These are phyloP conservation scores for fission yeast (Schizosaccharomyces pombe) DNA, from an alignment of 805 yeast genomes.

Conservation along the genomic window ASM294v3 CU329670.1:469501-470000, in stretches of 20 bases:
- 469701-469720: slow-evolving; percentile 36
- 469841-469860: neutral
- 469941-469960: too few species aligned
- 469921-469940: too few species aligned
- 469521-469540: slow-evolving; percentile 25
- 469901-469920: too few species aligned
- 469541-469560: slow-evolving; percentile 68
- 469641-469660: slow-evolving; percentile 67
- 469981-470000: too few species aligned
- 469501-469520: slow-evolving; percentile 46
- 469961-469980: too few species aligned
- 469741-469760: slow-evolving; percentile 89
- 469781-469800: slow-evolving; percentile 54
- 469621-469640: slow-evolving; percentile 61
- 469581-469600: slow-evolving; percentile 93
- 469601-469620: slow-evolving; percentile 59
- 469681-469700: slow-evolving; percentile 74
- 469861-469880: too few species aligned
- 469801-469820: slow-evolving; percentile 59
- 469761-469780: slow-evolving; percentile 75
- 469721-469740: slow-evolving; percentile 78
- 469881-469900: too few species aligned
- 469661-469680: slow-evolving; percentile 83
- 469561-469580: slow-evolving; percentile 91
- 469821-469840: neutral